Percentiles rank a stretch among this genome's conserved stretches.
Conservation (phyloP, 805 yeast species). For the Candida nemodendra region DNA sequence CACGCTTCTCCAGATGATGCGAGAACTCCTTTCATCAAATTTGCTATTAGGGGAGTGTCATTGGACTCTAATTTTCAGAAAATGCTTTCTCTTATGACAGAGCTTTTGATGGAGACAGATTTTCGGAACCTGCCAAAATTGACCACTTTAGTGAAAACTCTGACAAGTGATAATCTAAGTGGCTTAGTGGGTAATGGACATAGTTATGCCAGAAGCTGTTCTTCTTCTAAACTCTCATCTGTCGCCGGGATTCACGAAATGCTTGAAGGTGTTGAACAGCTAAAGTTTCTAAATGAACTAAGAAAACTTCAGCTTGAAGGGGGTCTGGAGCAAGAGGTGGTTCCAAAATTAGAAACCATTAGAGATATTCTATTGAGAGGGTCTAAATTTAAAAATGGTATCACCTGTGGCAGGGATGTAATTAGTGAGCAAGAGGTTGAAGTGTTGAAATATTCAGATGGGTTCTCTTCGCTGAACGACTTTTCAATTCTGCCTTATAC, state of each 20-base stretch:
- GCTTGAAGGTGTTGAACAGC: slow-evolving; percentile 74
- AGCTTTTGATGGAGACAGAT: slow-evolving; percentile 67
- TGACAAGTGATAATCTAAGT: slow-evolving; percentile 76
- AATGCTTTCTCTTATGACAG: slow-evolving; percentile 64
- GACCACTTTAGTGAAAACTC: slow-evolving; percentile 65
- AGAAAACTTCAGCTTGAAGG: slow-evolving; percentile 52
- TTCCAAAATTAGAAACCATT: slow-evolving; percentile 62
- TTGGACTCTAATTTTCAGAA: slow-evolving; percentile 60
- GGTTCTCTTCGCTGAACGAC: slow-evolving; percentile 6
- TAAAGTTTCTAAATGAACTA: slow-evolving; percentile 64
- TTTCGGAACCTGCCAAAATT: slow-evolving; percentile 67
- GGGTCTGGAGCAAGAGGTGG: slow-evolving; percentile 50
- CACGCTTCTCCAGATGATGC: slow-evolving; percentile 54
- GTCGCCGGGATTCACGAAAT: slow-evolving; percentile 60
- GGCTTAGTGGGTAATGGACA: slow-evolving; percentile 87
- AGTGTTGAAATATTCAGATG: slow-evolving; percentile 32
- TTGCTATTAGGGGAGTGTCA: slow-evolving; percentile 66
- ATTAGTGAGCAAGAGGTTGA: slow-evolving; percentile 36
- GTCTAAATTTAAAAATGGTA: slow-evolving; percentile 46
- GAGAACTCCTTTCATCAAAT: slow-evolving; percentile 47
- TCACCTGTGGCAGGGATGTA: slow-evolving; percentile 56
- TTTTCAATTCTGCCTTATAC: slow-evolving; percentile 17
- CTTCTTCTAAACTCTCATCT: slow-evolving; percentile 62
- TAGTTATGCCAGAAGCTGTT: slow-evolving; percentile 67
- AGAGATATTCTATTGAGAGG: slow-evolving; percentile 44